phyloP scores from a whole-genome alignment of 805 yeast genomes.

The Candida ficus region DNA sequence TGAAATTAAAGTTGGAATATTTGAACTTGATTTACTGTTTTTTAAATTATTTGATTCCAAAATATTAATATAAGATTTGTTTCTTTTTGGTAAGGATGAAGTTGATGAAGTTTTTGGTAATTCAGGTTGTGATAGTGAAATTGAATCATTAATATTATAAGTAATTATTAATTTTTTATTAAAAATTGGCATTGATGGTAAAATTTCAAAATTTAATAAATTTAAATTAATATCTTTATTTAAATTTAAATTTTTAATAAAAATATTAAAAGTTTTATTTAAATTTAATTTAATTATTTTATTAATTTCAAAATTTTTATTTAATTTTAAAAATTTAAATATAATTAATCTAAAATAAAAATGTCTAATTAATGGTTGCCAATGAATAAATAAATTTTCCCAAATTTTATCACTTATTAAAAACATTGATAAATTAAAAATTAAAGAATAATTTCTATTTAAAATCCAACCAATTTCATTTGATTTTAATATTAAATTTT shows the following conservation, averaged over 20 bases:
- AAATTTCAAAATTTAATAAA: constrained; percentile 7
- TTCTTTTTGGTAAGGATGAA: constrained; percentile 2
- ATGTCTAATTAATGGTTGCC: constrained; percentile 73
- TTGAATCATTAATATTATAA: constrained; percentile 19
- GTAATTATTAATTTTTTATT: constrained; percentile 45
- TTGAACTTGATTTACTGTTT: constrained; percentile 12
- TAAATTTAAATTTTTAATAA: not conserved
- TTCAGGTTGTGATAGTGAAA: not conserved
- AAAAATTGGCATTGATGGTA: constrained; percentile 34
- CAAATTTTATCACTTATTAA: constrained; percentile 46
- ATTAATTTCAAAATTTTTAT: not conserved
- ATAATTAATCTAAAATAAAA: constrained; percentile 62
- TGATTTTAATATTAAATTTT: not conserved
- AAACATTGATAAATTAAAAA: constrained; percentile 49
- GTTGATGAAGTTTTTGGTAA: not conserved
- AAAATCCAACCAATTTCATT: constrained; percentile 32
- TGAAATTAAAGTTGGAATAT: constrained; percentile 9
- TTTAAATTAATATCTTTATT: not conserved
- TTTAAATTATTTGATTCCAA: constrained; percentile 6
- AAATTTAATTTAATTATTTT: too few species aligned
- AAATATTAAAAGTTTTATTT: constrained; percentile 5
- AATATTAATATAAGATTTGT: constrained; percentile 4
- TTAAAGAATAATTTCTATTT: constrained; percentile 34
- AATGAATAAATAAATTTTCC: constrained; percentile 61
- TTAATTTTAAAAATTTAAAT: constrained; percentile 46